phyloP scores from a whole-genome alignment of 169 alveolate genomes.

The Plasmodium gonderi region DNA sequence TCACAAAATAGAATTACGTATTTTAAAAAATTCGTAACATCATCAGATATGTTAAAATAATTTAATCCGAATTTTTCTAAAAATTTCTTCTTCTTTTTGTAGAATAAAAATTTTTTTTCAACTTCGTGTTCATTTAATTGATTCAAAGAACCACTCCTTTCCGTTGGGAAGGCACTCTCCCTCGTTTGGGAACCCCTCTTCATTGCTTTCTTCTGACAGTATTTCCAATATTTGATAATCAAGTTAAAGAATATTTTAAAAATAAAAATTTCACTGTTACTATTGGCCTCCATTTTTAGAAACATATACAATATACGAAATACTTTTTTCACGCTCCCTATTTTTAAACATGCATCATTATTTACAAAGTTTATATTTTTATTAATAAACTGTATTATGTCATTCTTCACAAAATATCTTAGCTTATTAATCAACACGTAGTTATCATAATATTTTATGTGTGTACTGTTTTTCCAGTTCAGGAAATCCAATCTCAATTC shows the following conservation, averaged over 20 bases:
- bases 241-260: constrained; percentile 19
- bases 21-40: constrained; percentile 16
- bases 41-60: background rate
- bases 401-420: constrained; percentile 51
- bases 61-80: constrained; percentile 35
- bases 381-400: constrained; percentile 53
- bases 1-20: background rate
- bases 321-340: constrained; percentile 12
- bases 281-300: background rate
- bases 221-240: constrained; percentile 17
- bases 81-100: constrained; percentile 24
- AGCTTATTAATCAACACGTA: background rate
- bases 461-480: background rate
- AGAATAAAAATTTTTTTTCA: background rate
- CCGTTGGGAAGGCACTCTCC: background rate
- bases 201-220: constrained; percentile 13
- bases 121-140: background rate
- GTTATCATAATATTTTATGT: background rate
- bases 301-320: background rate
- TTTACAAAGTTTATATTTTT: constrained; percentile 5
- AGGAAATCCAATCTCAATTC: background rate
- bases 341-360: constrained; percentile 8
- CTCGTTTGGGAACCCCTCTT: background rate
- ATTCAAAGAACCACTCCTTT: background rate
- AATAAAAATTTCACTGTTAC: background rate